Evolutionary conservation across 148 eudicot species (phyloP).

Genomic region (Linanthus parryae): DNA sequence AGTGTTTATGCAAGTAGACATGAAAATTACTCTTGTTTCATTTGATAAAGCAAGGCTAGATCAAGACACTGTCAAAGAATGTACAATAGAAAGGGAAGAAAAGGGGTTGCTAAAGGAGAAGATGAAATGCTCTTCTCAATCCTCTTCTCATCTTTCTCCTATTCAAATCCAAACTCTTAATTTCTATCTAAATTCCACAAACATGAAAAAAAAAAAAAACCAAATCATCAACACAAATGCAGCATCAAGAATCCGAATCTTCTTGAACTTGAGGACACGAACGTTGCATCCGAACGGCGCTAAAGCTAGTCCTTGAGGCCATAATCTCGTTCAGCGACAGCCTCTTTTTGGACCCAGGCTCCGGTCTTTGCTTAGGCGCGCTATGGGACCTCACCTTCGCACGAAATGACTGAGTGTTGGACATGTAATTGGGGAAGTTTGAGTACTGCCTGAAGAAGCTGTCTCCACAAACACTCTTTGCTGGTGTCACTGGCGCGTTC

Average conservation of each 20-base stretch:
- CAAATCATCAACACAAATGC: background rate
- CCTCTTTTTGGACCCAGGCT: slow-evolving; percentile 40
- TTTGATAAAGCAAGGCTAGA: too few species aligned
- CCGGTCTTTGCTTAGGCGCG: slow-evolving; percentile 84
- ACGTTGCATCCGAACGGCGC: slow-evolving; percentile 77
- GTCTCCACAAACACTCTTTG: slow-evolving; percentile 82
- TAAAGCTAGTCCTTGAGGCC: slow-evolving; percentile 76
- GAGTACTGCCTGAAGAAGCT: slow-evolving; percentile 38
- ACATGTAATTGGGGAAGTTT: slow-evolving; percentile 70
- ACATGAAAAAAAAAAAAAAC: background rate
- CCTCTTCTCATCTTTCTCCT: background rate
- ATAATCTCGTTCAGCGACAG: slow-evolving; percentile 61
- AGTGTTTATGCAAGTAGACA: too few species aligned
- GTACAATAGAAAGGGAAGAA: too few species aligned
- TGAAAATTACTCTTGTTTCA: too few species aligned
- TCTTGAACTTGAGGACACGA: slow-evolving; percentile 52
- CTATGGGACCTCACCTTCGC: slow-evolving; percentile 87
- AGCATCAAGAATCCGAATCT: slow-evolving; percentile 26
- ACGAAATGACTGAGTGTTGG: slow-evolving; percentile 64
- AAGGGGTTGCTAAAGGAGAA: too few species aligned
- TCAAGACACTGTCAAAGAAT: too few species aligned
- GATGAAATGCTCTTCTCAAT: too few species aligned
- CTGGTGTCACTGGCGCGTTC: slow-evolving; percentile 48
- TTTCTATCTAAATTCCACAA: background rate
- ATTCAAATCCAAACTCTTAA: slow-evolving; percentile 6